These are phyloP conservation scores for Termitomyces sp. DNA, from an alignment of 768 basidiomycete species.

Conservation along the genomic window DNA sequence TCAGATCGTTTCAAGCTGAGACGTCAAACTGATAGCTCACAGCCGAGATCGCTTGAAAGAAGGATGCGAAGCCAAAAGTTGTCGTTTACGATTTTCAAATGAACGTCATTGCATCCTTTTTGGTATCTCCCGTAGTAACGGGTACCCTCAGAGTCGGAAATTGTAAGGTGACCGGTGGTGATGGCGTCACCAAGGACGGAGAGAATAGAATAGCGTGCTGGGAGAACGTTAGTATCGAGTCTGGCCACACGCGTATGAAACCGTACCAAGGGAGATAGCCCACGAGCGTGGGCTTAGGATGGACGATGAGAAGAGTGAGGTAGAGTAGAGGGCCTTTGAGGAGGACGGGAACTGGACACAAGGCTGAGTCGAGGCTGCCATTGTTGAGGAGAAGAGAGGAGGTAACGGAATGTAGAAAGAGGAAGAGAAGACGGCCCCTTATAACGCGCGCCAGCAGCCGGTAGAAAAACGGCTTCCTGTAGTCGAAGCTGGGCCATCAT, in stretches of 20 bases:
- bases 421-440: conserved; percentile 20
- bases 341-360: conserved; percentile 38
- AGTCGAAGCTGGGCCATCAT: conserved; percentile 15
- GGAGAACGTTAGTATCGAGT: conserved; percentile 5
- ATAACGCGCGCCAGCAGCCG: conserved; percentile 16
- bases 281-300: conserved; percentile 43
- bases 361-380: conserved; percentile 32
- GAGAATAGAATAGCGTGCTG: conserved; percentile 58
- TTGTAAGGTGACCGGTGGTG: conserved; percentile 51
- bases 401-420: conserved; percentile 22
- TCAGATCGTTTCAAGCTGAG: conserved; percentile 6
- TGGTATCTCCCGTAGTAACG: conserved; percentile 52
- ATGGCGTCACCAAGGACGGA: conserved; percentile 55
- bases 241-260: neutral
- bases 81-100: conserved; percentile 49
- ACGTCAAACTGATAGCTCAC: conserved; percentile 30
- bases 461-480: conserved; percentile 23
- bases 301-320: conserved; percentile 38
- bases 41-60: conserved; percentile 62
- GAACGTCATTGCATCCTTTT: conserved; percentile 58
- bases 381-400: conserved; percentile 17
- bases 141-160: conserved; percentile 55
- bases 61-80: conserved; percentile 68
- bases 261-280: conserved; percentile 43
- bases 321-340: conserved; percentile 35